Evolutionary conservation across 129 eudicot genomes (phyloP), one percentile per base, ranked within the genome.

Genomic region (Heracleum sosnowskyi): DNA sequence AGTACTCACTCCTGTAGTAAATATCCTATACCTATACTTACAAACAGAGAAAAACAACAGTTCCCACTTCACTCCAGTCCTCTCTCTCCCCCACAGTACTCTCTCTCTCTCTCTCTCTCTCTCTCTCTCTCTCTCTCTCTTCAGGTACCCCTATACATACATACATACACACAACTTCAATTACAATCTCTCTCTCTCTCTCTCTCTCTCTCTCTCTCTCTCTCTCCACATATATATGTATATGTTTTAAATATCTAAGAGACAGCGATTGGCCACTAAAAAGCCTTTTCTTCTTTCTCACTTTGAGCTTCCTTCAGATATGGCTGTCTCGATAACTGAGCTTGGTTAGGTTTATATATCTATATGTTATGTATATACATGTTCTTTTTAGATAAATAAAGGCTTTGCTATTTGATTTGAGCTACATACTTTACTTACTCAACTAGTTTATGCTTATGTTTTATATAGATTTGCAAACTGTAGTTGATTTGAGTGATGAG

Each of bases 81-180:
- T 26, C 11, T 34, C 22, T 20, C 29, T 69, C 5, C 40, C 40
- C 39, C 5, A 34, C 45, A 36, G 69, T 62, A 2, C 69, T 11
- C 46, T 75, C 39, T 55, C 63, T 77, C 75, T 36, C 83, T 47
- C 75, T 47, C 78, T 46, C 81, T 69, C 60, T 69, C 79, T 41
- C 40, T 78, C 34, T 57, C 51, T 77, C 66, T 31, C 82, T 47
- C 75, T 74, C 79, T 60, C 82, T 60, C 57, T 60, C 78, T 35
- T 85, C 90, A 88, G 88, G 76, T 79, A 42, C 79, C 73, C 71
- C 5, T n/a, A n/a, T n/a, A n/a, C n/a, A n/a, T 40, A 40, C 84
- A 84, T 81, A 84, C 34, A 82, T 84, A 80, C 45, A 79, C 31
- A 44, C 34, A 60, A 26, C 77, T 63, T 22, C 76, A 35, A 36